Evolutionary conservation across 148 eudicot species (phyloP).

Genomic region (Nyssa sinensis): DNA sequence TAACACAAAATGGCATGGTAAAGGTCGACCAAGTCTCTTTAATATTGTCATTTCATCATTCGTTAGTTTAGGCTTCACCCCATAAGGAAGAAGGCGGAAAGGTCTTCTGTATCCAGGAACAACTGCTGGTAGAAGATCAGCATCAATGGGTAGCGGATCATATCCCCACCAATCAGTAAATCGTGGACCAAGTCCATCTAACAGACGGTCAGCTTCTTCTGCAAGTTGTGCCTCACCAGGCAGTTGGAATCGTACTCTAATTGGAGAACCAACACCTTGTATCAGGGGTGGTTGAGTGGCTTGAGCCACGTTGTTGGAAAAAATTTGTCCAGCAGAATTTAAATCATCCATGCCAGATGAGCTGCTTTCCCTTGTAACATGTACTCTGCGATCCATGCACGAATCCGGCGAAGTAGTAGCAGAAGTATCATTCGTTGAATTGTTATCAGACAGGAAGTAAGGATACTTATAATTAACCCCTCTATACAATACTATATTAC

Average conservation of each 20-base stretch:
- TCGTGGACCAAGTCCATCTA: slow-evolving; percentile 94
- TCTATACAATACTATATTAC: slow-evolving; percentile 77
- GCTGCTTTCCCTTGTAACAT: slow-evolving; percentile 23
- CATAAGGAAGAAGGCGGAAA: slow-evolving; percentile 94
- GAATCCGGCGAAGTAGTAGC: slow-evolving; percentile 29
- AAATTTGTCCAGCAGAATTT: slow-evolving; percentile 28
- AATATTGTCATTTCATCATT: slow-evolving; percentile 92
- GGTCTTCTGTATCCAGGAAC: slow-evolving; percentile 82
- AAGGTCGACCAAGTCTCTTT: slow-evolving; percentile 84
- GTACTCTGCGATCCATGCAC: slow-evolving; percentile 24
- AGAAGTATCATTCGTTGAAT: slow-evolving; percentile 33
- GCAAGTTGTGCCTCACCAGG: slow-evolving; percentile 87
- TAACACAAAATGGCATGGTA: slow-evolving; percentile 95
- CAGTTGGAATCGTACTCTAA: slow-evolving; percentile 70
- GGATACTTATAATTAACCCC: slow-evolving; percentile 87
- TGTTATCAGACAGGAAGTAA: slow-evolving; percentile 49
- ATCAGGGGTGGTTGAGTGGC: slow-evolving; percentile 69
- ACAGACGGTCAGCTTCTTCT: slow-evolving; percentile 72
- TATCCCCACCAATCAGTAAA: slow-evolving; percentile 96
- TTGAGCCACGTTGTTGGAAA: slow-evolving; percentile 18
- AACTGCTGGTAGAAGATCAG: slow-evolving; percentile 88
- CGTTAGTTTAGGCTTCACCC: slow-evolving; percentile 72
- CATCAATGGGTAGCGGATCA: slow-evolving; percentile 95
- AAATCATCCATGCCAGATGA: slow-evolving; percentile 26
- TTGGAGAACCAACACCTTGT: slow-evolving; percentile 77